Conservation (phyloP, 2,329 filamentous ascomycete species). For the Pyrenophora teres region DNA sequence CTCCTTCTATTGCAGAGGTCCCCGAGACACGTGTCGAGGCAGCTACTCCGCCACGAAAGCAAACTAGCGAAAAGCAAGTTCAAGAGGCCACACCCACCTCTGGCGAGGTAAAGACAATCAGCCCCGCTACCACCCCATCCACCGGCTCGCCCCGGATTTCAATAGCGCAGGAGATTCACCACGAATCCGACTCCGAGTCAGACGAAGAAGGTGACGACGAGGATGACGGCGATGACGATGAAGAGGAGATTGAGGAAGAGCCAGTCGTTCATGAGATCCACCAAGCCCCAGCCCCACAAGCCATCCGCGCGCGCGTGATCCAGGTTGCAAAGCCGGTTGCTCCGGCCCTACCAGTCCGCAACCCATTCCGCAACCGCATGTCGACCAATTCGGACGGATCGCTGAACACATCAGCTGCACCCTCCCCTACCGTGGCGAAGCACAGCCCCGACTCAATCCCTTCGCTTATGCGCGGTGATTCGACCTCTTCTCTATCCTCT, state of each 20-base stretch:
- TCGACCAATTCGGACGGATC: conserved; percentile 41
- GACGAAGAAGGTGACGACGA: conserved; percentile 49
- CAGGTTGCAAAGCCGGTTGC: conserved; percentile 81
- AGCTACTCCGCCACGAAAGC: conserved; percentile 18
- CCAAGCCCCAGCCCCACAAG: conserved; percentile 65
- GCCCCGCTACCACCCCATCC: not conserved
- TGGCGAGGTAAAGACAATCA: conserved; percentile 1
- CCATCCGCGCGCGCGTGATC: conserved; percentile 78
- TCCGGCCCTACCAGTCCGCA: conserved; percentile 77
- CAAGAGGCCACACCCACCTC: conserved; percentile 12
- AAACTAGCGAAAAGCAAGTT: conserved; percentile 5
- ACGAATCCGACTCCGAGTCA: too few species aligned
- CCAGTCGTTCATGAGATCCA: conserved; percentile 72
- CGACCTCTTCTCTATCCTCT: conserved; percentile 40
- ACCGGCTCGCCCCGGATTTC: conserved; percentile 10
- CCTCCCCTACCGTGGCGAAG: conserved; percentile 30
- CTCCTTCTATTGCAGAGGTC: conserved; percentile 41
- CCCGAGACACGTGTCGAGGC: conserved; percentile 38
- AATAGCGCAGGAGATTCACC: conserved; percentile 1
- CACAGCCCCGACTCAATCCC: conserved; percentile 42
- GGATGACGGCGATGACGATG: conserved; percentile 53
- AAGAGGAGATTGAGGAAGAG: conserved; percentile 60
- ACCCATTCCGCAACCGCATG: conserved; percentile 61
- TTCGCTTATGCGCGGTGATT: conserved; percentile 43
- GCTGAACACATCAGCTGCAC: conserved; percentile 26